Percentiles rank a stretch among this genome's conserved stretches.
Conservation (phyloP, 176 grass and related monocot species). For the Leersia perrieri region DNA sequence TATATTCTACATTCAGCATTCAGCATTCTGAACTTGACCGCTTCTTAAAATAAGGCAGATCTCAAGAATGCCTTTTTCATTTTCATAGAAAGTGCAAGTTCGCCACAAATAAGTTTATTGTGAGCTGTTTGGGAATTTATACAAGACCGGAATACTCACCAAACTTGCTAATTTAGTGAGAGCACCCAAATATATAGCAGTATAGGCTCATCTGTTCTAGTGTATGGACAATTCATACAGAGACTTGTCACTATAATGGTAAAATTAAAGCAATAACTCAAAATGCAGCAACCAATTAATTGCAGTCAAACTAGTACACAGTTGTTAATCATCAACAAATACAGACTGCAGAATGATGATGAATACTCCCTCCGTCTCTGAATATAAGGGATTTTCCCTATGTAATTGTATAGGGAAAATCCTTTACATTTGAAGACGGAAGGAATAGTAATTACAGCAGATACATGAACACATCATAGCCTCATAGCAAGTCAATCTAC, state of each 20-base stretch:
- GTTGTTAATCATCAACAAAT: neutral
- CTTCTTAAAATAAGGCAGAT: too few species aligned
- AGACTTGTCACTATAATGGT: neutral
- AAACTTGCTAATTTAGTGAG: neutral
- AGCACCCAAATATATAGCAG: neutral
- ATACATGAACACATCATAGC: neutral
- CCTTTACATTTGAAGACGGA: too few species aligned
- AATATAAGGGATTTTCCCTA: too few species aligned
- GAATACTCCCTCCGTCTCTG: too few species aligned
- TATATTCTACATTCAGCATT: too few species aligned
- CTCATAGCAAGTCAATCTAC: conserved; percentile 11
- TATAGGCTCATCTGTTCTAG: conserved; percentile 15
- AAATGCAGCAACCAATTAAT: neutral
- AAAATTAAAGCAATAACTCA: conserved; percentile 2
- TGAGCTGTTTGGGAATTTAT: too few species aligned
- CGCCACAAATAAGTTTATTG: too few species aligned
- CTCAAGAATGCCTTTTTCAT: too few species aligned
- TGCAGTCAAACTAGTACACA: neutral
- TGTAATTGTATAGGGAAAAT: too few species aligned
- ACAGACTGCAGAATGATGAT: neutral
- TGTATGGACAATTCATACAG: conserved; percentile 6
- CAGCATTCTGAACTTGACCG: neutral
- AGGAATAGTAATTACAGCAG: neutral
- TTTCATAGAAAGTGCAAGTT: too few species aligned
- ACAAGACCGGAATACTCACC: neutral